These are phyloP conservation scores for Botrytis aclada DNA, from an alignment of 2,329 filamentous ascomycete genomes.

Conservation along the genomic window DNA sequence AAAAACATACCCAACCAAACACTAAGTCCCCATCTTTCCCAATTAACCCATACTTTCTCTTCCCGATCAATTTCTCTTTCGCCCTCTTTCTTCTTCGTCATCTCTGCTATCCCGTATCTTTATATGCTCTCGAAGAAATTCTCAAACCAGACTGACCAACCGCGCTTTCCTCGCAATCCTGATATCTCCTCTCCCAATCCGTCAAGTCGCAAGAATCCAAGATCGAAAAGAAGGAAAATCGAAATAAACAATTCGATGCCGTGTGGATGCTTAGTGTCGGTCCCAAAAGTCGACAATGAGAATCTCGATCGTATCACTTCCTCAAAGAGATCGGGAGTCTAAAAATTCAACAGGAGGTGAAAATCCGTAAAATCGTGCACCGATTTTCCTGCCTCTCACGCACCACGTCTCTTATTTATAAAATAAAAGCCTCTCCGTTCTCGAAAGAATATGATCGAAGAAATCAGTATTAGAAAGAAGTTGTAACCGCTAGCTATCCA, in stretches of 20 bases:
- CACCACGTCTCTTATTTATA: neutral
- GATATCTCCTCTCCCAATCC: neutral
- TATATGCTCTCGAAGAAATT: neutral
- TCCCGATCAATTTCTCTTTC: neutral
- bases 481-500: neutral
- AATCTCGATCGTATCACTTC: neutral
- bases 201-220: neutral
- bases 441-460: neutral
- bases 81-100: neutral
- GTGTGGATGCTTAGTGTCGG: neutral
- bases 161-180: rapidly evolving
- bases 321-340: neutral
- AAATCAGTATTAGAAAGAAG: neutral
- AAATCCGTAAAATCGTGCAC: neutral
- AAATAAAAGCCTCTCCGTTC: neutral
- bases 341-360: neutral
- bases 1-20: neutral
- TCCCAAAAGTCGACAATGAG: neutral
- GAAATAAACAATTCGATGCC: neutral
- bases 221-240: neutral
- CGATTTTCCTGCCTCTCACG: neutral
- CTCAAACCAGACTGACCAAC: neutral
- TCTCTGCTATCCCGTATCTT: neutral
- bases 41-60: neutral
- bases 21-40: neutral